Conservation (phyloP, 768 basidiomycete species). For the Vishniacozyma victoriae region DNA sequence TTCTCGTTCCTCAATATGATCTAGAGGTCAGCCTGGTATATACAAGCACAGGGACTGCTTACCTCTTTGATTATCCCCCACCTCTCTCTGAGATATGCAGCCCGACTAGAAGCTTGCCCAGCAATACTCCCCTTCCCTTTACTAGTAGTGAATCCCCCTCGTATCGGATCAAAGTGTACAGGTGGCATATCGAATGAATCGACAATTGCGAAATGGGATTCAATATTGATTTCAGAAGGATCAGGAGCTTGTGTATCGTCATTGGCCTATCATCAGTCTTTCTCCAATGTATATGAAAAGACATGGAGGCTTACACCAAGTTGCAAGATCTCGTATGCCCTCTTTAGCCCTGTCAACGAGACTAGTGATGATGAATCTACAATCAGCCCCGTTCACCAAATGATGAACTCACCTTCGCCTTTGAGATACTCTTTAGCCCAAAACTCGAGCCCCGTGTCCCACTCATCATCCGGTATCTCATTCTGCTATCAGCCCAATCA, state of each 20-base stretch:
- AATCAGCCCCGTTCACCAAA: background rate
- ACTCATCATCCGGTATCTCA: conserved; percentile 42
- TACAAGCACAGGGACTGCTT: background rate
- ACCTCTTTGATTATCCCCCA: conserved; percentile 82
- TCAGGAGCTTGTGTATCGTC: conserved; percentile 35
- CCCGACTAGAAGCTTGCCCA: conserved; percentile 75
- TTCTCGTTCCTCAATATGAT: conserved; percentile 92
- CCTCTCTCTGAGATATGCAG: conserved; percentile 72
- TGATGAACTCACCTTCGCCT: conserved; percentile 39
- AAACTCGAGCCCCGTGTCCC: conserved; percentile 39
- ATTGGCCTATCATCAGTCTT: conserved; percentile 23
- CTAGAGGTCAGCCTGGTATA: conserved; percentile 14
- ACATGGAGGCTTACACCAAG: conserved; percentile 21
- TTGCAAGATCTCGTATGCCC: conserved; percentile 45
- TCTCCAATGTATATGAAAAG: background rate
- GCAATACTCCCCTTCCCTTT: conserved; percentile 61
- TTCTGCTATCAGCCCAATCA: conserved; percentile 19
- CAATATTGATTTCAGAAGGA: conserved; percentile 41
- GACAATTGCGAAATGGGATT: conserved; percentile 63
- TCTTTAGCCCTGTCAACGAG: conserved; percentile 35
- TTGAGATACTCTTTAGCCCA: conserved; percentile 46
- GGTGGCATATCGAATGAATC: conserved; percentile 94
- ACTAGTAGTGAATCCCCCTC: conserved; percentile 80
- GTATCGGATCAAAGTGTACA: conserved; percentile 82
- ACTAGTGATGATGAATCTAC: conserved; percentile 44